Evolutionary conservation across 305 asterid genomes (phyloP), one percentile per base, ranked within the genome.

Genomic region (Petunia hybrid): DNA sequence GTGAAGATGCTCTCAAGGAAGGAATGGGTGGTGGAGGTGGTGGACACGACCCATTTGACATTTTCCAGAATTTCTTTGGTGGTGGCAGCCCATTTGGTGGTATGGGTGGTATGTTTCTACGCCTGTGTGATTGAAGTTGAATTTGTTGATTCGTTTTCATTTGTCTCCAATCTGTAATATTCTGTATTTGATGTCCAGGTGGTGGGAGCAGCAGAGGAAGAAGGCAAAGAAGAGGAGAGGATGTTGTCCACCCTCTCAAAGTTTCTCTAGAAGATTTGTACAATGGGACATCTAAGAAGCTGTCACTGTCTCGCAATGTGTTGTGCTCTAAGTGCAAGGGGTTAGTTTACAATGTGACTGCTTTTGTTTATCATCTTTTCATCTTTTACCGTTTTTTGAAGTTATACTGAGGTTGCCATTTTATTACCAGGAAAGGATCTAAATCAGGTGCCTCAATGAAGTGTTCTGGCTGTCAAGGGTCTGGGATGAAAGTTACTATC

Each of bases 171-270:
- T 51, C 13, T 73, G 63, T 13, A 14, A 14, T 51, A 73, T 51
- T 43, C 62, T 71, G 31, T 48, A 56, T 66, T 56, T 57, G 40
- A 38, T 78, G 36, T 10, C 59, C 55, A 82, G 85, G 83, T 51
- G 86, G 86, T 40, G 86, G 86, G 35, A 83, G 86, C 69, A 80
- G 86, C 83, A 74, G 86, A 74, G 86, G 86, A 31, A 82, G 86
- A 63, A 83, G 86, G 78, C 86, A 83, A n/a, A 71, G 80, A 74
- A 83, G 86, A 59, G 86, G 86, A 3, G 86, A 83, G 81, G 86
- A 83, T 56, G 86, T 83, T 71, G 83, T 83, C 39, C 86, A 83
- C 70, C 86, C 86, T 56, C 78, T 83, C 40, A 83, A 83, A 69
- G 86, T 83, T 57, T 83, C 86, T 64, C 70, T 83, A 67, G 86